Evolutionary conservation across 2,329 filamentous ascomycete species (phyloP).

Genomic region (Aspergillus texensis): DNA sequence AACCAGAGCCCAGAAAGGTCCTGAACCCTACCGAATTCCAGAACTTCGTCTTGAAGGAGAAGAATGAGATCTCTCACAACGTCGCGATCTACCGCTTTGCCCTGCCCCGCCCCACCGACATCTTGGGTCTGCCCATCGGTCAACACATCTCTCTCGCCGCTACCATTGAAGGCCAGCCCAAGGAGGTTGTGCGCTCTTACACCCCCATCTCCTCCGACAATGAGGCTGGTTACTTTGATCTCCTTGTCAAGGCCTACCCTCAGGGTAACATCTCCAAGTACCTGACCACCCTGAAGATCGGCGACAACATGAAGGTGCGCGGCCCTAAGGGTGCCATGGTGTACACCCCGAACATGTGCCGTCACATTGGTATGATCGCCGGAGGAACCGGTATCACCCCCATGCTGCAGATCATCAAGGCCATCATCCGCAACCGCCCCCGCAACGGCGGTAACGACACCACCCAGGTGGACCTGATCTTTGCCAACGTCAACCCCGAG

Average conservation of each 20-base stretch:
- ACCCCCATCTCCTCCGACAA: constrained; percentile 90
- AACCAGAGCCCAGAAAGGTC: constrained; percentile 72
- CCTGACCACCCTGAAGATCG: constrained; percentile 79
- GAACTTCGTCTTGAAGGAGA: constrained; percentile 89
- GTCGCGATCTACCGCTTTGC: constrained; percentile 97
- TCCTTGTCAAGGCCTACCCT: constrained; percentile 97
- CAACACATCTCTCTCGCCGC: constrained; percentile 98
- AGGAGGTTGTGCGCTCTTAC: constrained; percentile 89
- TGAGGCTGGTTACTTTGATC: constrained; percentile 88
- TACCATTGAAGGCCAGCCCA: constrained; percentile 71
- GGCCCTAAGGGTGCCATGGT: constrained; percentile 98
- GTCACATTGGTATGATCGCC: constrained; percentile 96
- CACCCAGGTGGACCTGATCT: constrained; percentile 92
- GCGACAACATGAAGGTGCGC: constrained; percentile 84
- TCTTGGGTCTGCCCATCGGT: constrained; percentile 95
- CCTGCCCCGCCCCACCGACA: constrained; percentile 74
- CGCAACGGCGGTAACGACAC: constrained; percentile 69
- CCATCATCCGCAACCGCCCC: constrained; percentile 77
- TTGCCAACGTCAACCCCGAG: constrained; percentile 90
- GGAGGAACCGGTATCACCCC: constrained; percentile 97
- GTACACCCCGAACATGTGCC: constrained; percentile 95
- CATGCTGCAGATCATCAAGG: constrained; percentile 95
- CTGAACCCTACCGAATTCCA: constrained; percentile 88
- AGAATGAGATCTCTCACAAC: constrained; percentile 96
- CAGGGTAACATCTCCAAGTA: constrained; percentile 97